phyloP scores from a whole-genome alignment of 2,329 filamentous ascomycete species.

The Stachybotrys echinatus region DNA sequence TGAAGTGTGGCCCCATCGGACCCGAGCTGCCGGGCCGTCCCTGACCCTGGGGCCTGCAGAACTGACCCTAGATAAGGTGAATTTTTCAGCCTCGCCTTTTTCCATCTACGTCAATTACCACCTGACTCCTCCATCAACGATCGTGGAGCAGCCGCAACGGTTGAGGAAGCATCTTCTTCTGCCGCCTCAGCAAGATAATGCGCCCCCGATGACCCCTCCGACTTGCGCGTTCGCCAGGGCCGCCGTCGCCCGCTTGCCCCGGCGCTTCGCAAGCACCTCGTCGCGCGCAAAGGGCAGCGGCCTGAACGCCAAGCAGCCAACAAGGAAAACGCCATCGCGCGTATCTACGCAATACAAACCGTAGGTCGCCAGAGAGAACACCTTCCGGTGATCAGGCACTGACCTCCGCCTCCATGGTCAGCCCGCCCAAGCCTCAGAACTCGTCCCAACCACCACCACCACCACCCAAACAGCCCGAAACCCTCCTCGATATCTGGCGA shows the following conservation, averaged over 20 bases:
- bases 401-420: constrained; percentile 4
- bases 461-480: constrained; percentile 20
- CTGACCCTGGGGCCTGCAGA: constrained; percentile 5
- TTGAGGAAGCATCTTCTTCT: background rate
- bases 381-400: background rate
- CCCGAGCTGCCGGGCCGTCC: constrained; percentile 12
- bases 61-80: no score
- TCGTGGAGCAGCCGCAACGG: no score
- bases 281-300: constrained; percentile 14
- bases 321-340: constrained; percentile 13
- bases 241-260: constrained; percentile 10
- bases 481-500: constrained; percentile 29
- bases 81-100: background rate
- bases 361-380: constrained; percentile 12
- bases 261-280: constrained; percentile 23
- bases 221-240: constrained; percentile 18
- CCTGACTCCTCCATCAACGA: background rate
- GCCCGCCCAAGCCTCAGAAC: constrained; percentile 1
- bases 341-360: constrained; percentile 22
- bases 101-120: background rate
- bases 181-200: constrained; percentile 5
- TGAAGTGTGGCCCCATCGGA: constrained; percentile 1
- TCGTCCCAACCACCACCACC: constrained; percentile 9
- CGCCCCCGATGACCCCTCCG: constrained; percentile 21
- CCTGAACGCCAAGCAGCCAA: constrained; percentile 9